A percentile compares a stretch with the other conserved stretches of the same genome.
These are phyloP conservation scores for Tagetes erecta DNA, from an alignment of 129 eudicot species.

Conservation along the genomic window DNA sequence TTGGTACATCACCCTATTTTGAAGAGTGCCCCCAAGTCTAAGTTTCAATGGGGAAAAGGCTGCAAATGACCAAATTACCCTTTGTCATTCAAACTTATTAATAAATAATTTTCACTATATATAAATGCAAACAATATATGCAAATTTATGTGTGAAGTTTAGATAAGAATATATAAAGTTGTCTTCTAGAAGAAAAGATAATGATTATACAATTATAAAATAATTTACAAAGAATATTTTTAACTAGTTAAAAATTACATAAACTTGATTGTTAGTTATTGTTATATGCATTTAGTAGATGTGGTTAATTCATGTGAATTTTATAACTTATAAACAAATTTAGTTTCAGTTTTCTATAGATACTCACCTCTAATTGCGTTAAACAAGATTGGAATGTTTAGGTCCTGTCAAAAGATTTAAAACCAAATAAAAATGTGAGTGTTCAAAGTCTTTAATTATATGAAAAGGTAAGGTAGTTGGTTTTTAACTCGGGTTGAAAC, in stretches of 20 bases:
- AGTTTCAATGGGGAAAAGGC: slow-evolving; percentile 90
- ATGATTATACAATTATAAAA: too few species aligned
- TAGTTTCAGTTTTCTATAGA: neutral
- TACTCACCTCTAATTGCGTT: slow-evolving; percentile 79
- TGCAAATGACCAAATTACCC: slow-evolving; percentile 37
- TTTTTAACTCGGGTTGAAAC: too few species aligned
- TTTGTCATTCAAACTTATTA: neutral
- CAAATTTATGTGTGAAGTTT: too few species aligned
- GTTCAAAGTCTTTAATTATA: neutral
- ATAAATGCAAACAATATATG: too few species aligned
- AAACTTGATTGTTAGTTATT: neutral
- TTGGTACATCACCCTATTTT: slow-evolving; percentile 71
- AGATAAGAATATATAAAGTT: too few species aligned
- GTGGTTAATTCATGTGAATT: neutral
- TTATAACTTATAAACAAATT: neutral
- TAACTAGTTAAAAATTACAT: neutral
- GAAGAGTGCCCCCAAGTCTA: slow-evolving; percentile 93
- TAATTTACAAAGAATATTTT: neutral
- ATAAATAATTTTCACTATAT: too few species aligned
- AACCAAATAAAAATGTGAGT: slow-evolving; percentile 14
- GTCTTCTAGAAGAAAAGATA: too few species aligned
- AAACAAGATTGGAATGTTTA: slow-evolving; percentile 56
- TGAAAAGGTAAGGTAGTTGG: too few species aligned
- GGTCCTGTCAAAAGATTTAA: slow-evolving; percentile 56
- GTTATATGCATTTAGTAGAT: neutral